These are phyloP conservation scores for Citrus trifoliata DNA, from an alignment of 345 rosid genomes.

Conservation along the genomic window DNA sequence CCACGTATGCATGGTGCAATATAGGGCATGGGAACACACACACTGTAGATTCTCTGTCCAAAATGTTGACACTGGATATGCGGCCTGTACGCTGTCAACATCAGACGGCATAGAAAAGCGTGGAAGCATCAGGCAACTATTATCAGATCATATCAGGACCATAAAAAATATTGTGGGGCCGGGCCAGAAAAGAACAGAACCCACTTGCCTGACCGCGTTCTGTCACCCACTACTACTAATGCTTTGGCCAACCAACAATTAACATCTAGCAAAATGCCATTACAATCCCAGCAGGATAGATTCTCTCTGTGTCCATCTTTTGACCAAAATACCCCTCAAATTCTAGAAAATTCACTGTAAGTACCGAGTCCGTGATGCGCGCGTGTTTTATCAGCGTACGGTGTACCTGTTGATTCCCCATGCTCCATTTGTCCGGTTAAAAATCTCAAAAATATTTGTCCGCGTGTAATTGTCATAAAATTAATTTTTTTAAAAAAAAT, in stretches of 20 bases:
- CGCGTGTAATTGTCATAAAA: background rate
- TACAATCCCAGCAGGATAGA: conserved; percentile 3
- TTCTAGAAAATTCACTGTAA: background rate
- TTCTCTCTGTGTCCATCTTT: background rate
- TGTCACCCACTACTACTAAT: conserved; percentile 26
- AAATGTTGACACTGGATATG: conserved; percentile 11
- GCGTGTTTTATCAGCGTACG: background rate
- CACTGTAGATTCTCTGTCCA: background rate
- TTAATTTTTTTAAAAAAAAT: background rate
- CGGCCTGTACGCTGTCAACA: conserved; percentile 12
- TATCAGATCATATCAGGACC: background rate
- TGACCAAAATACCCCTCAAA: conserved; percentile 3
- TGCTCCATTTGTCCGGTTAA: no score
- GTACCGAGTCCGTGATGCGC: no score
- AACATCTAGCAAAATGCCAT: conserved; percentile 9
- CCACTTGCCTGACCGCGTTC: background rate
- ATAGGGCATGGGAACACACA: background rate
- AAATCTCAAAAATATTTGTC: background rate
- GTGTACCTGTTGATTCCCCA: background rate
- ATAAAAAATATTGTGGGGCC: conserved; percentile 10
- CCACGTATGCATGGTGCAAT: background rate
- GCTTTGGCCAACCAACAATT: conserved; percentile 1
- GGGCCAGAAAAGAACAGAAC: background rate
- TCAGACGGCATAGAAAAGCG: conserved; percentile 7
- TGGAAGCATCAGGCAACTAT: background rate